Conservation (phyloP, 208 protist species). For the Trypanosomatidae sp. region DNA sequence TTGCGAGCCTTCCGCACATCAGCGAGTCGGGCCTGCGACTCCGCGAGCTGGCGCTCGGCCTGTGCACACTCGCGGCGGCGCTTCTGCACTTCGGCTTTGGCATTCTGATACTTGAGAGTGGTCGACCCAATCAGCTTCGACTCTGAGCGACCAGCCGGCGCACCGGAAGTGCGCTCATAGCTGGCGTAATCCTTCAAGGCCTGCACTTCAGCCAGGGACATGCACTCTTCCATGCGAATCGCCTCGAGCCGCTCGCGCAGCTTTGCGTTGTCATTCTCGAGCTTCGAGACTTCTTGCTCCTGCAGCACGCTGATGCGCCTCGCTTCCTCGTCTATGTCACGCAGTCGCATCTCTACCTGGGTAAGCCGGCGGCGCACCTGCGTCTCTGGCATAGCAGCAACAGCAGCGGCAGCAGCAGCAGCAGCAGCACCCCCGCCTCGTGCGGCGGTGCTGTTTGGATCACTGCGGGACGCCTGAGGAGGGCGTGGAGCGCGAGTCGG, state of each 20-base stretch:
- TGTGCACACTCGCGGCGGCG: slow-evolving; percentile 49
- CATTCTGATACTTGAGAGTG: slow-evolving; percentile 49
- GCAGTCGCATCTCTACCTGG: slow-evolving; percentile 64
- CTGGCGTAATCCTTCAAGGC: slow-evolving; percentile 3
- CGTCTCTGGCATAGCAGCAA: slow-evolving; percentile 23
- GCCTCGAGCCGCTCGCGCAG: slow-evolving; percentile 52
- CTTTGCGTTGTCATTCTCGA: slow-evolving; percentile 52
- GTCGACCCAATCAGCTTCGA: slow-evolving; percentile 58
- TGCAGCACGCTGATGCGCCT: slow-evolving; percentile 57
- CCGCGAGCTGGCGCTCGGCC: slow-evolving; percentile 40
- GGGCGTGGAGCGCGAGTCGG: slow-evolving; percentile 7
- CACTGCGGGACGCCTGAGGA: slow-evolving; percentile 7
- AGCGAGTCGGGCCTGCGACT: slow-evolving; percentile 22
- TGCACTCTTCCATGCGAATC: slow-evolving; percentile 75
- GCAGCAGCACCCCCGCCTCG: neutral
- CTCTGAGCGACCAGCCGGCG: slow-evolving; percentile 6
- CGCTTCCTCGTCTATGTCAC: slow-evolving; percentile 74
- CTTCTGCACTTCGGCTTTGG: slow-evolving; percentile 37
- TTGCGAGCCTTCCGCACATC: slow-evolving; percentile 27
- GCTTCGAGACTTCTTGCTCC: slow-evolving; percentile 62
- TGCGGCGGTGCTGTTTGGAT: slow-evolving; percentile 4
- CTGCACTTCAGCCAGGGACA: slow-evolving; percentile 33
- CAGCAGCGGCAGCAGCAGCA: neutral
- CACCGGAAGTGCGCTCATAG: slow-evolving; percentile 1
- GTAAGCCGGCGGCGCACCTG: slow-evolving; percentile 54